Conservation (phyloP, 2,329 filamentous ascomycete species). For the Emmonsiellopsis sp. region DNA sequence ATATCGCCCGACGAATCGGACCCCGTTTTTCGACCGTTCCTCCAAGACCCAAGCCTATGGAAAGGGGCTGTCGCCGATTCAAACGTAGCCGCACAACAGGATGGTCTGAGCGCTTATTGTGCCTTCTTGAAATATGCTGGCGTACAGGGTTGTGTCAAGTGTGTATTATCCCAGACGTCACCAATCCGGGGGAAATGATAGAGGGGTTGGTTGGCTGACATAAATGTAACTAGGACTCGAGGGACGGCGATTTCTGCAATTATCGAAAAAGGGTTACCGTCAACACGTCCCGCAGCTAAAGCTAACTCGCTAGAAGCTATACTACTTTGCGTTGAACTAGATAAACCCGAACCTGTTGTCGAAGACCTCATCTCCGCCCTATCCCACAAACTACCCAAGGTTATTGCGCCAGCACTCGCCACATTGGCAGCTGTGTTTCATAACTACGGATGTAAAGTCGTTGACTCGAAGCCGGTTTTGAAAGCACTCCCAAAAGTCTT, state of each 20-base stretch:
- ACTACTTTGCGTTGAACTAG: conserved; percentile 80
- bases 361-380: conserved; percentile 81
- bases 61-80: conserved; percentile 88
- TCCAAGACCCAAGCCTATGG: conserved; percentile 77
- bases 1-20: conserved; percentile 75
- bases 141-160: conserved; percentile 64
- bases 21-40: conserved; percentile 76
- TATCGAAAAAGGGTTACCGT: conserved; percentile 82
- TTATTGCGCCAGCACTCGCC: conserved; percentile 64
- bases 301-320: conserved; percentile 76
- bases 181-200: background rate
- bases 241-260: conserved; percentile 65
- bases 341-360: conserved; percentile 73
- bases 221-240: conserved; percentile 51
- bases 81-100: conserved; percentile 93
- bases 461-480: conserved; percentile 84
- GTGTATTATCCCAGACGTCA: conserved; percentile 14
- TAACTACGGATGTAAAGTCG: conserved; percentile 87
- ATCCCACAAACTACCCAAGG: conserved; percentile 83
- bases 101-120: conserved; percentile 78
- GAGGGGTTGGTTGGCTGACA: background rate
- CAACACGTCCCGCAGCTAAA: conserved; percentile 81
- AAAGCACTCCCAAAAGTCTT: conserved; percentile 86
- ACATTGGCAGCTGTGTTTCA: conserved; percentile 79
- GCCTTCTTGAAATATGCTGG: conserved; percentile 89